Conservation (phyloP, 2,329 filamentous ascomycete genomes). For the Alternaria angustiovoidea region DNA sequence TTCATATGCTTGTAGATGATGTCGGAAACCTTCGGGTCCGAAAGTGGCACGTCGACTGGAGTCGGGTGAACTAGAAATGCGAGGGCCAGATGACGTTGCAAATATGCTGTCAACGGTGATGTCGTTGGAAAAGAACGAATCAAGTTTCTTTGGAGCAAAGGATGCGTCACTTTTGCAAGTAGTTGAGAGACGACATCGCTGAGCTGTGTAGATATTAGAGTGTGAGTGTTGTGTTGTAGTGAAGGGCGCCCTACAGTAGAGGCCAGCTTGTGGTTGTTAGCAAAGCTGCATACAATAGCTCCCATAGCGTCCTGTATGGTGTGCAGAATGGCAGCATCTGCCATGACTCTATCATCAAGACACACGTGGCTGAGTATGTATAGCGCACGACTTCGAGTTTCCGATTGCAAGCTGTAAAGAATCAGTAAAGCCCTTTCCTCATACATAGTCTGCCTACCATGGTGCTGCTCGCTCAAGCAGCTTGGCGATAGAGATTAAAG, state of each 20-base stretch:
- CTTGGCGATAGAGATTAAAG: constrained; percentile 31
- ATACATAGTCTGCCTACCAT: constrained; percentile 25
- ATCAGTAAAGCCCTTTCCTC: constrained; percentile 9
- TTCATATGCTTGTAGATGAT: constrained; percentile 42
- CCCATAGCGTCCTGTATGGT: constrained; percentile 46
- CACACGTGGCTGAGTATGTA: constrained; percentile 39
- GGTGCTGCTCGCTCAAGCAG: constrained; percentile 38
- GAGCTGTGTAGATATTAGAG: constrained; percentile 38
- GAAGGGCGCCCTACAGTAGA: constrained; percentile 31
- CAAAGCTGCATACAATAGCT: constrained; percentile 39
- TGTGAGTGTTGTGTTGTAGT: constrained; percentile 19
- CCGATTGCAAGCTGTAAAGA: constrained; percentile 27
- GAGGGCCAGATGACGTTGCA: constrained; percentile 72
- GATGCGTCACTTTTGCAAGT: constrained; percentile 53
- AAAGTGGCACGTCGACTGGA: constrained; percentile 34
- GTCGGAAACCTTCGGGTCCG: constrained; percentile 26
- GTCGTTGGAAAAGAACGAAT: constrained; percentile 67
- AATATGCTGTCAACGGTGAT: constrained; percentile 61
- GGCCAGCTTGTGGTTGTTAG: constrained; percentile 31
- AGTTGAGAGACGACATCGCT: constrained; percentile 34
- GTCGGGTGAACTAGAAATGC: constrained; percentile 64
- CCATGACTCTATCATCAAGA: constrained; percentile 43
- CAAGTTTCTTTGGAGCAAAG: constrained; percentile 64
- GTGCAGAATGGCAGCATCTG: constrained; percentile 24
- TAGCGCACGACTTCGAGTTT: constrained; percentile 34